A percentile compares a stretch with the other conserved stretches of the same genome.
phyloP scores from a whole-genome alignment of 441 rosid genomes.

The Populus hybrid region DNA sequence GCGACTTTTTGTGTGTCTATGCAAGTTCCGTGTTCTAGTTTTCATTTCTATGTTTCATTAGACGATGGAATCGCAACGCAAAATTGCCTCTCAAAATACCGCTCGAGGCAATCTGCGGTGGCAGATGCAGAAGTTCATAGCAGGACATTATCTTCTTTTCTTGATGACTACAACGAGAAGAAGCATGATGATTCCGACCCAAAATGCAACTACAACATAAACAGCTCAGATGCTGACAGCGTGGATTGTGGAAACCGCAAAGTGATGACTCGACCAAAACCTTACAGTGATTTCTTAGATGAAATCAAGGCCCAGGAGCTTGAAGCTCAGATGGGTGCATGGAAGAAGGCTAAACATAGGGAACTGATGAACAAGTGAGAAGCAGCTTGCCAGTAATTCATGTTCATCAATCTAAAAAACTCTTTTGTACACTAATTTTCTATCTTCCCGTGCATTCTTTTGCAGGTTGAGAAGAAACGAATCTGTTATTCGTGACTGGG shows the following conservation, averaged over 20 bases:
- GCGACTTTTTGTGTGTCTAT: not conserved
- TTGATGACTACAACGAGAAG: not conserved
- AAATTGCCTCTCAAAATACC: not conserved
- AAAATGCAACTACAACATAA: not conserved
- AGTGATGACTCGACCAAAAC: not conserved
- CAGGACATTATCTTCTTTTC: not conserved
- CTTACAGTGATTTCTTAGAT: not conserved
- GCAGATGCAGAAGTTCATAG: not conserved
- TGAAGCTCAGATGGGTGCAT: not conserved
- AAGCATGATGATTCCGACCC: not conserved
- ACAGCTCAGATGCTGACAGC: not conserved
- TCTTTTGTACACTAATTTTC: not conserved
- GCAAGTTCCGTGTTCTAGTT: not conserved
- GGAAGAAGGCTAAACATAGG: not conserved
- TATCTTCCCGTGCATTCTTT: not conserved
- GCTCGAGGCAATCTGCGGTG: not conserved
- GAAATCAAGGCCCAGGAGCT: not conserved
- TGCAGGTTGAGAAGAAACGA: not conserved
- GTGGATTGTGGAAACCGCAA: not conserved
- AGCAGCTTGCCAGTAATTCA: not conserved
- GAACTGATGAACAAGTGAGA: constrained; percentile 6
- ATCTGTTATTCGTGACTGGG: not conserved
- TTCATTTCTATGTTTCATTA: not conserved
- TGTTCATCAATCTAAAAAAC: not conserved
- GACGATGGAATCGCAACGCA: not conserved